Percentiles rank a stretch among this genome's conserved stretches.
Evolutionary conservation across 2,329 filamentous ascomycete genomes (phyloP).

Genomic region (Claviceps cyperi): DNA sequence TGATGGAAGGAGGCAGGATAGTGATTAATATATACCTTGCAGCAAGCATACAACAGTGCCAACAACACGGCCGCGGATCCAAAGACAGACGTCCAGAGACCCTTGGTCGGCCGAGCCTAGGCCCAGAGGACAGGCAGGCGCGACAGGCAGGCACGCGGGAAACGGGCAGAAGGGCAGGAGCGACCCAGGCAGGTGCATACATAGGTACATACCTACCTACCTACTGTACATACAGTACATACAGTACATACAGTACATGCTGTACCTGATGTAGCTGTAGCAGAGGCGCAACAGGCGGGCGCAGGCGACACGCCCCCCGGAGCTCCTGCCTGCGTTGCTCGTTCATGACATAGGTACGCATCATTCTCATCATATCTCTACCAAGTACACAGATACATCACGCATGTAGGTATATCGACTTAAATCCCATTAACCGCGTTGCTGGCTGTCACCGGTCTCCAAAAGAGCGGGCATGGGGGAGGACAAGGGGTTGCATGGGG

Average conservation of each 20-base stretch:
- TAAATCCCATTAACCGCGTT: slow-evolving; percentile 1
- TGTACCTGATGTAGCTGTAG: no score
- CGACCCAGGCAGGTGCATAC: background rate
- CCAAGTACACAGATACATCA: background rate
- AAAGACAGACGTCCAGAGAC: background rate
- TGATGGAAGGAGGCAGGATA: slow-evolving; percentile 1
- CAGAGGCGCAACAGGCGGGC: background rate
- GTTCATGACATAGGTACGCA: background rate
- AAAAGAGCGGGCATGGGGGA: slow-evolving; percentile 1
- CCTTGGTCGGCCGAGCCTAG: background rate
- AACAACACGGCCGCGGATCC: background rate
- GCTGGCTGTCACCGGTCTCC: slow-evolving; percentile 1
- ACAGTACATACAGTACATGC: no score
- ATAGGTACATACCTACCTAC: no score
- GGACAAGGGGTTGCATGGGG: background rate
- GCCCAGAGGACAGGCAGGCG: no score
- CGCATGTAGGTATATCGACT: no score
- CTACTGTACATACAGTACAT: no score
- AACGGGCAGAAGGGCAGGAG: no score
- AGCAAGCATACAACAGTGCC: background rate
- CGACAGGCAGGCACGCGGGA: no score
- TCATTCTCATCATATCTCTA: background rate
- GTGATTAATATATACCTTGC: background rate
- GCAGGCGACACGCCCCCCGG: background rate
- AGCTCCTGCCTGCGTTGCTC: slow-evolving; percentile 2